Conservation (phyloP, 805 yeast genomes). For the Komagataella kurtzmanii region DNA sequence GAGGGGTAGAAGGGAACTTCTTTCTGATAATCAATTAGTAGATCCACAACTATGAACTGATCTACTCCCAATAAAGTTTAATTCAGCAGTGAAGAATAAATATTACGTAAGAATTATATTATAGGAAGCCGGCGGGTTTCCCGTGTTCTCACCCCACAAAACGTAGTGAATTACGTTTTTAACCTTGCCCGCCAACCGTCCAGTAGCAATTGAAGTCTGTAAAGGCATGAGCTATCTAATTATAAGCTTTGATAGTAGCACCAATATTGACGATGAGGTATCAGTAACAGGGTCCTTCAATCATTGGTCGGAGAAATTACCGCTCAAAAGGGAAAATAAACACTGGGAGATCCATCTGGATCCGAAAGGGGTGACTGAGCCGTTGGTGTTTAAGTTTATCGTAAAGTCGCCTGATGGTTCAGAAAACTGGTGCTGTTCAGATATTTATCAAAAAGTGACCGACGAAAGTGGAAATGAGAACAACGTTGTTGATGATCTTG, state of each 20-base stretch:
- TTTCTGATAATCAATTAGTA: background rate
- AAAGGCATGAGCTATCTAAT: background rate
- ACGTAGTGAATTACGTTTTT: background rate
- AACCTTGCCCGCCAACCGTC: background rate
- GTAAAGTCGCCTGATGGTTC: background rate
- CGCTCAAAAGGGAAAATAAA: background rate
- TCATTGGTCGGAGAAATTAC: background rate
- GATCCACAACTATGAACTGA: background rate
- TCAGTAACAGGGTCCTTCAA: background rate
- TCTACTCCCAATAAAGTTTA: background rate
- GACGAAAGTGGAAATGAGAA: constrained; percentile 7
- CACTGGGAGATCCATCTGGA: background rate
- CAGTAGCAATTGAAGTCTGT: background rate
- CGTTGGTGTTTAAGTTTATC: constrained; percentile 3
- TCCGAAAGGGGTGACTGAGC: background rate
- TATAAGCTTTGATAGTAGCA: background rate
- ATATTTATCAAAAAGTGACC: background rate
- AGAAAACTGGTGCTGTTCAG: background rate
- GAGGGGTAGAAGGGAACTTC: background rate
- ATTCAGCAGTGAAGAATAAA: background rate
- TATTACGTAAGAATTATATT: background rate
- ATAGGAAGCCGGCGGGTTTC: background rate
- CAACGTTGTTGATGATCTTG: constrained; percentile 8
- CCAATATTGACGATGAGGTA: background rate
- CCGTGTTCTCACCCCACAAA: background rate